phyloP scores from a whole-genome alignment of 1,139 yeast genomes.

The Lodderomyces oxycetoniae region DNA sequence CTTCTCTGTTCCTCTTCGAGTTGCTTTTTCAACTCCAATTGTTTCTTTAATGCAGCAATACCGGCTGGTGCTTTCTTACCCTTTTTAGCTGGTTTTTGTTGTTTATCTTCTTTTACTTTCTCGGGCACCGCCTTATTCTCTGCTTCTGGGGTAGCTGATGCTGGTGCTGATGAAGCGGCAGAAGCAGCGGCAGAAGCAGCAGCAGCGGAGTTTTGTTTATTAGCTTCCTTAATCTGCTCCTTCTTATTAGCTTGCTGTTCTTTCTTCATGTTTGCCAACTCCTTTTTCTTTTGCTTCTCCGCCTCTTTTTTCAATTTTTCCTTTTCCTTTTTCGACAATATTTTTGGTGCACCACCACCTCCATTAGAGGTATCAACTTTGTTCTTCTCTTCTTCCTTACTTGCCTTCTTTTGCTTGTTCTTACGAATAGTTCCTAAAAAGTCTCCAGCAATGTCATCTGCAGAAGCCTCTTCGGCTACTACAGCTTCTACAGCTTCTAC shows the following conservation, averaged over 20 bases:
- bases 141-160: slow-evolving; percentile 24
- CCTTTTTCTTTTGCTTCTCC: slow-evolving; percentile 92
- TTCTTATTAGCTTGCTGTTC: slow-evolving; percentile 56
- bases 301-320: slow-evolving; percentile 97
- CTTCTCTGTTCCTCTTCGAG: slow-evolving; percentile 67
- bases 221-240: slow-evolving; percentile 60
- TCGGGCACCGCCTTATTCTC: slow-evolving; percentile 18
- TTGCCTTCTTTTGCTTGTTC: slow-evolving; percentile 72
- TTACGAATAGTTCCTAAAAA: slow-evolving; percentile 79
- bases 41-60: slow-evolving; percentile 75
- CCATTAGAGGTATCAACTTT: slow-evolving; percentile 30
- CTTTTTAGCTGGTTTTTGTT: slow-evolving; percentile 37
- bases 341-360: slow-evolving; percentile 52
- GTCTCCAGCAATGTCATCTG: slow-evolving; percentile 53
- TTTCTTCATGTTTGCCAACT: slow-evolving; percentile 82
- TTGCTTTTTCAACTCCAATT: slow-evolving; percentile 82
- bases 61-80: slow-evolving; percentile 76
- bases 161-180: slow-evolving; percentile 24
- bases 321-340: slow-evolving; percentile 94
- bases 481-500: slow-evolving; percentile 16
- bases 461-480: slow-evolving; percentile 30
- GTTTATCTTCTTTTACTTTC: slow-evolving; percentile 28
- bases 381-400: slow-evolving; percentile 48
- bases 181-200: slow-evolving; percentile 28
- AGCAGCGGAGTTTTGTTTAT: slow-evolving; percentile 50